Evolutionary conservation across 768 basidiomycete genomes (phyloP).

Genomic region (Wakefieldia striispora): DNA sequence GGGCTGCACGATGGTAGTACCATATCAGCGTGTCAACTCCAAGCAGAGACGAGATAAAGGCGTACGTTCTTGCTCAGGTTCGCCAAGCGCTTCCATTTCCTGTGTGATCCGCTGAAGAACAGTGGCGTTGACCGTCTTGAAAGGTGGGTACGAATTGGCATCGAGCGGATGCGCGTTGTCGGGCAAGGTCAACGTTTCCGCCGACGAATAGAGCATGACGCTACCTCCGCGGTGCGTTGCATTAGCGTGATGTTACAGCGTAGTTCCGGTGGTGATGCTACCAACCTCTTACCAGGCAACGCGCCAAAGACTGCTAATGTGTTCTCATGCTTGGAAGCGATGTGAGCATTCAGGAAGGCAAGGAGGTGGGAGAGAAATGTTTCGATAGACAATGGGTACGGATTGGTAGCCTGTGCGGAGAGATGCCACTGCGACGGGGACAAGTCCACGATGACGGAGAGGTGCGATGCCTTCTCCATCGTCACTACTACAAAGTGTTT

Average conservation of each 20-base stretch:
- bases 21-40: conserved; percentile 6
- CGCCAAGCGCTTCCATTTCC: conserved; percentile 55
- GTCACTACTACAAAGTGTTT: not conserved
- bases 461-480: conserved; percentile 57
- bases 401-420: conserved; percentile 49
- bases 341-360: conserved; percentile 89
- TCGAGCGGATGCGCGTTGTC: conserved; percentile 47
- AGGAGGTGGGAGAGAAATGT: conserved; percentile 82
- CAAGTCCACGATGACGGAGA: conserved; percentile 84
- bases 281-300: conserved; percentile 76
- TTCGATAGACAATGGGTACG: conserved; percentile 58
- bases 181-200: conserved; percentile 39
- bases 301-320: conserved; percentile 91
- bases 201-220: conserved; percentile 74
- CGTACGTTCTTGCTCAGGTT: conserved; percentile 46
- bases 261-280: not conserved
- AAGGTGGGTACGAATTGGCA: conserved; percentile 82
- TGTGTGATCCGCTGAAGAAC: conserved; percentile 59
- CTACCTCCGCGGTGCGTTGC: conserved; percentile 36
- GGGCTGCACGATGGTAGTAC: conserved; percentile 55
- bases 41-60: not conserved
- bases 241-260: not conserved
- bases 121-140: conserved; percentile 70
- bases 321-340: conserved; percentile 90
- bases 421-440: conserved; percentile 86